phyloP scores from a whole-genome alignment of 352 stramenopile species.

The Vaucheria bursata region DNA sequence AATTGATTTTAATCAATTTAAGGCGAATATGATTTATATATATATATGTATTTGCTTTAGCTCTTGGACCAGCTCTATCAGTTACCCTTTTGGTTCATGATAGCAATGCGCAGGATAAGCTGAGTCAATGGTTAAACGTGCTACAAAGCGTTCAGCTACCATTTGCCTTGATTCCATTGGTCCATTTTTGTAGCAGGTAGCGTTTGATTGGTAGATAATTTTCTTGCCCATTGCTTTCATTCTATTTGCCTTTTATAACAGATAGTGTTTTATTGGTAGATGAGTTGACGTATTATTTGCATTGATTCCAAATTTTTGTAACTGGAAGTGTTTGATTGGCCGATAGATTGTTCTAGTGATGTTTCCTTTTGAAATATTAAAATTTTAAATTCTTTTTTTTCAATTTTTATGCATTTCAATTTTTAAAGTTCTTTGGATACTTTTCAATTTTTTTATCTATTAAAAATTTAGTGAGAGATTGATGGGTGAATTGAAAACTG shows the following conservation, averaged over 20 bases:
- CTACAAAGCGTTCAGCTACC: conserved; percentile 80
- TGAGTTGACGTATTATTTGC: too few species aligned
- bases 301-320: too few species aligned
- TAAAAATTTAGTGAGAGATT: conserved; percentile 20
- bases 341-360: neutral
- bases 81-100: too few species aligned
- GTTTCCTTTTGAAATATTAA: neutral
- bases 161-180: conserved; percentile 73
- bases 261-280: too few species aligned
- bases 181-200: conserved; percentile 57
- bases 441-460: neutral
- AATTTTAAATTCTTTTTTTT: neutral
- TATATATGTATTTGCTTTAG: too few species aligned
- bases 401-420: neutral
- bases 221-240: too few species aligned
- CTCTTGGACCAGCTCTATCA: too few species aligned
- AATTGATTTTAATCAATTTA: too few species aligned
- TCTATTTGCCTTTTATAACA: too few species aligned
- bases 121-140: conserved; percentile 80
- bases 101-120: too few species aligned
- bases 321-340: neutral
- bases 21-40: too few species aligned
- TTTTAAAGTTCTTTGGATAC: neutral
- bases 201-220: conserved; percentile 17
- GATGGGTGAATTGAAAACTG: conserved; percentile 59